A percentile compares a stretch with the other conserved stretches of the same genome.
Evolutionary conservation across 306 rosid species (phyloP).

Genomic region (Astragalus membranaceus): DNA sequence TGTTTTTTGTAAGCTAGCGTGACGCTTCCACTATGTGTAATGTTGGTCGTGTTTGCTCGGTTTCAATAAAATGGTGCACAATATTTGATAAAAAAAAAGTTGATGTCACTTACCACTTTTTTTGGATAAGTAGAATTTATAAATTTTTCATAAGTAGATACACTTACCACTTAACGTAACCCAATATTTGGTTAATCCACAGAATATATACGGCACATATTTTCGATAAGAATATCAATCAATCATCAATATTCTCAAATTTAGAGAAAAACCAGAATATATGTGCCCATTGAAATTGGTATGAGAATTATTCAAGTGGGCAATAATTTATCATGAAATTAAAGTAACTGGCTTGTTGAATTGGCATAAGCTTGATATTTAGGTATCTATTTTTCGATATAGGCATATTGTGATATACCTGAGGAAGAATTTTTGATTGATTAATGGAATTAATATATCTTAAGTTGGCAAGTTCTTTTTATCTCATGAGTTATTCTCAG

Average conservation of each 20-base stretch:
- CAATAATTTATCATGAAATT: not conserved
- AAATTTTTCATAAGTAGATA: no score
- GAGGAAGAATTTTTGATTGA: slow-evolving; percentile 20
- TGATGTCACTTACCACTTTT: no score
- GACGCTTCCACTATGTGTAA: no score
- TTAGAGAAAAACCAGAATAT: slow-evolving; percentile 7
- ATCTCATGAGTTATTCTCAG: slow-evolving; percentile 6
- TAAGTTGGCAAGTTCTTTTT: not conserved
- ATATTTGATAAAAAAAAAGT: no score
- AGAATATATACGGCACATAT: no score
- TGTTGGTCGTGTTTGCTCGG: no score
- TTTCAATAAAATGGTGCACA: no score
- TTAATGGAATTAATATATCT: not conserved
- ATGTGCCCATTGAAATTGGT: not conserved
- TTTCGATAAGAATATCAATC: not conserved
- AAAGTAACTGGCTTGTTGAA: not conserved
- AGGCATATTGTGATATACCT: not conserved
- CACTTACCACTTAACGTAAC: no score
- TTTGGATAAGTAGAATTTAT: no score
- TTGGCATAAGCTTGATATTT: not conserved
- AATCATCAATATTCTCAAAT: not conserved
- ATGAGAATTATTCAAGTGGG: not conserved
- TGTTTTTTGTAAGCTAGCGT: no score
- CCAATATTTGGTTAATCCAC: no score
- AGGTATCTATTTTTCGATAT: not conserved